Conservation (phyloP, 306 rosid genomes). For the Mimosa pudica region DNA sequence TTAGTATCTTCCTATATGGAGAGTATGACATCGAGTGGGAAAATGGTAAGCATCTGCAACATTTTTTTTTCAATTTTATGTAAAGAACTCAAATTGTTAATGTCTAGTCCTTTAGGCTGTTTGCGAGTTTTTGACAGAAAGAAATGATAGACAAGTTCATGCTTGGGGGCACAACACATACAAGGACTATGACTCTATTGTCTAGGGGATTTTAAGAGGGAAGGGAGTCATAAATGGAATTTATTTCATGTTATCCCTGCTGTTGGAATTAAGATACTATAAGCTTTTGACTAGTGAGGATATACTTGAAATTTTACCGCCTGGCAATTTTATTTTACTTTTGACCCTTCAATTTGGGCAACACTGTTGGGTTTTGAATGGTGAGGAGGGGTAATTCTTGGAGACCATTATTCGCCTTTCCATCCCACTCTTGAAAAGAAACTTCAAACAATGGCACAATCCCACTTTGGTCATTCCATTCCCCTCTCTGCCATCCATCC, state of each 20-base stretch:
- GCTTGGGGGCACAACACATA: not conserved
- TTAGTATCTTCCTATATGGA: conserved; percentile 78
- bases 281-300: not conserved
- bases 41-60: conserved; percentile 54
- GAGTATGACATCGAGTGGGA: conserved; percentile 59
- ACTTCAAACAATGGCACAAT: not conserved
- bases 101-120: not conserved
- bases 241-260: not conserved
- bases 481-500: not conserved
- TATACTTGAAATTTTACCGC: not conserved
- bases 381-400: not conserved
- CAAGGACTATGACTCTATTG: not conserved
- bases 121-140: not conserved
- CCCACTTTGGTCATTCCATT: not conserved
- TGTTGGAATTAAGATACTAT: not conserved
- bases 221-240: not conserved
- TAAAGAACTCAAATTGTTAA: not conserved
- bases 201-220: not conserved
- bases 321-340: not conserved
- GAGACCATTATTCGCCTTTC: not conserved
- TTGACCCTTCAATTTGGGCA: not conserved
- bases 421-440: not conserved
- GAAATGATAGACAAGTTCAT: not conserved
- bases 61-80: not conserved
- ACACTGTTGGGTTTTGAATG: not conserved